Percentiles rank a stretch among this genome's conserved stretches.
phyloP scores from a whole-genome alignment of 129 eudicot genomes.

The Kitagawia praeruptora region DNA sequence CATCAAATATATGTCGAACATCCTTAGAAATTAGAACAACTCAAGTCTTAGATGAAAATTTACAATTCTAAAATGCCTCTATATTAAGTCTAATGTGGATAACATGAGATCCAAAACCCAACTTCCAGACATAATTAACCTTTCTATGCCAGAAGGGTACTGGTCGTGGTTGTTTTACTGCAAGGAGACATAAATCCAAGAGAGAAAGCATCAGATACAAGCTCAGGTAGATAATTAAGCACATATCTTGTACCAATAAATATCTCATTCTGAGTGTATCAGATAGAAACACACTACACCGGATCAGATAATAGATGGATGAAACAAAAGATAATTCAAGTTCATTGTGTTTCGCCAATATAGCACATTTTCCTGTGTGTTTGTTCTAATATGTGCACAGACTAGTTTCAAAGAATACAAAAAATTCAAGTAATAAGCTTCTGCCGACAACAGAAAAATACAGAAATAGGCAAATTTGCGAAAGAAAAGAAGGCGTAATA shows the following conservation, averaged over 20 bases:
- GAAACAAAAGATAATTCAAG: neutral
- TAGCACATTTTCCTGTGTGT: too few relatives aligned
- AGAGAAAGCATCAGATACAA: neutral
- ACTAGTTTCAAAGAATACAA: too few relatives aligned
- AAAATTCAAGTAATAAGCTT: too few relatives aligned
- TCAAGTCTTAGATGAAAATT: neutral
- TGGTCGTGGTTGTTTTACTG: constrained; percentile 19
- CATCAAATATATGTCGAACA: neutral
- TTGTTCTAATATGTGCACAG: too few relatives aligned
- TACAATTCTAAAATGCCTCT: neutral
- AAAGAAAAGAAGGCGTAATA: too few relatives aligned
- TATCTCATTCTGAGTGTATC: neutral
- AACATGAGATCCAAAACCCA: neutral
- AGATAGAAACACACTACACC: neutral
- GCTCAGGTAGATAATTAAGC: neutral
- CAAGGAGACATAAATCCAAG: constrained; percentile 1
- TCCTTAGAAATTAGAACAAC: neutral
- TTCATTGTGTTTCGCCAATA: too few relatives aligned
- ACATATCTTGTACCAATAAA: neutral
- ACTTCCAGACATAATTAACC: neutral
- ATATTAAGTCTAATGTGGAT: neutral
- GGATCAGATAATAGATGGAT: neutral
- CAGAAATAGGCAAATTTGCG: too few relatives aligned
- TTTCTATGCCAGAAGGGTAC: constrained; percentile 42
- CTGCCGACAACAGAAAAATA: too few relatives aligned